A percentile compares a stretch with the other conserved stretches of the same genome.
Evolutionary conservation across 768 basidiomycete species (phyloP).

Genomic region (Lactarius psammicola): DNA sequence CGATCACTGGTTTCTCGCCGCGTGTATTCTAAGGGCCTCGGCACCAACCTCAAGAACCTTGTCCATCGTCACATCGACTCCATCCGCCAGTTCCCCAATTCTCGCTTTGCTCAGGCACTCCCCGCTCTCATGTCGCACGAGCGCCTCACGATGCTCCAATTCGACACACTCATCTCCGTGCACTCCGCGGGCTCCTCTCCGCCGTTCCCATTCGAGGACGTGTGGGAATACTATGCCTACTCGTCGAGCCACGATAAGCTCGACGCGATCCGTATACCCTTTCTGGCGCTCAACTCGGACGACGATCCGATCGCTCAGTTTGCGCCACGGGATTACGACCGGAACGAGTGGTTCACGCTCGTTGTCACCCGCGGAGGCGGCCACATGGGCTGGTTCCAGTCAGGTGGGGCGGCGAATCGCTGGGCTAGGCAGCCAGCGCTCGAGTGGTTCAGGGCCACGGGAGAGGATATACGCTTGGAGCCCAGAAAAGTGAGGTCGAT

Average conservation of each 20-base stretch:
- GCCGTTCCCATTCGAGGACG: conserved; percentile 49
- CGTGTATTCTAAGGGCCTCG: conserved; percentile 80
- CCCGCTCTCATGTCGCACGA: conserved; percentile 45
- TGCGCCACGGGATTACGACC: conserved; percentile 56
- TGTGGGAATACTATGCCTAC: conserved; percentile 49
- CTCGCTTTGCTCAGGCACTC: conserved; percentile 49
- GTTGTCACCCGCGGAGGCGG: conserved; percentile 72
- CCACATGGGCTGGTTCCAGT: conserved; percentile 86
- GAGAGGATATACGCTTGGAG: conserved; percentile 49
- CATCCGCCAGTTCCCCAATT: conserved; percentile 50
- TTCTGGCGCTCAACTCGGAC: conserved; percentile 71
- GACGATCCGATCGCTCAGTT: conserved; percentile 81
- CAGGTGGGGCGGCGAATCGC: conserved; percentile 38
- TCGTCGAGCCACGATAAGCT: conserved; percentile 64
- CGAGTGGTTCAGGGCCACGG: conserved; percentile 68
- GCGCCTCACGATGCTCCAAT: conserved; percentile 52
- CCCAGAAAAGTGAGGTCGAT: conserved; percentile 38
- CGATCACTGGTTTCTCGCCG: conserved; percentile 52
- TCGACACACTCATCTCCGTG: conserved; percentile 64
- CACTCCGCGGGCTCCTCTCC: conserved; percentile 59
- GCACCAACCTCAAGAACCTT: conserved; percentile 62
- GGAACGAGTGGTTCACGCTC: conserved; percentile 55
- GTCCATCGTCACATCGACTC: conserved; percentile 50
- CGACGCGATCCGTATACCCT: conserved; percentile 62
- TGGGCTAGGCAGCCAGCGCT: conserved; percentile 74